A percentile compares a stretch with the other conserved stretches of the same genome.
Evolutionary conservation across 2,329 filamentous ascomycete genomes (phyloP).

Genomic region (Fusarium buxicola): DNA sequence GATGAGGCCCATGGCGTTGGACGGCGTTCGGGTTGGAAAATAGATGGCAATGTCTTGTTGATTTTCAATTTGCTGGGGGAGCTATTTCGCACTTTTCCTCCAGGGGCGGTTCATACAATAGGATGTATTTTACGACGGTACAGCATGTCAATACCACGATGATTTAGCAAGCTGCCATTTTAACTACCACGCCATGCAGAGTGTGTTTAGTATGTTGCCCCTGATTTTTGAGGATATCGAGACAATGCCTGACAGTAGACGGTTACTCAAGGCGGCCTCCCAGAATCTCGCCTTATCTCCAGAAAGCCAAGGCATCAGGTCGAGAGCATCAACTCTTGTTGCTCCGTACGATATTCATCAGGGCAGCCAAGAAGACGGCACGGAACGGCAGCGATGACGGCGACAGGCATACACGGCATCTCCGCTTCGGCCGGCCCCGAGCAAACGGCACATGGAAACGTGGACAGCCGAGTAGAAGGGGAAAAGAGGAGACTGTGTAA

Average conservation of each 20-base stretch:
- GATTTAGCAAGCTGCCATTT: slow-evolving; percentile 17
- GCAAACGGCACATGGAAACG: slow-evolving; percentile 24
- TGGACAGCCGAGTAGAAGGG: slow-evolving; percentile 22
- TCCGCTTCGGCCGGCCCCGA: slow-evolving; percentile 28
- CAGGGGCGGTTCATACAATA: slow-evolving; percentile 3
- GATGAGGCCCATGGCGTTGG: slow-evolving; percentile 55
- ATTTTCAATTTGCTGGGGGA: slow-evolving; percentile 33
- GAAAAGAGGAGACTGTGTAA: slow-evolving; percentile 3
- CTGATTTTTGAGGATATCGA: neutral
- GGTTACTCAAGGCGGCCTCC: neutral
- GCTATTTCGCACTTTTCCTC: slow-evolving; percentile 23
- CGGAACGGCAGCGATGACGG: slow-evolving; percentile 2
- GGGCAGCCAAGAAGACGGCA: slow-evolving; percentile 19
- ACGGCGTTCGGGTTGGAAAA: slow-evolving; percentile 47
- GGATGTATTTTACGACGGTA: slow-evolving; percentile 29
- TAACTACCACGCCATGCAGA: too few relatives aligned
- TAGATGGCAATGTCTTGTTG: slow-evolving; percentile 32
- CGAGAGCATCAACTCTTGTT: neutral
- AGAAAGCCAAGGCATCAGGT: neutral
- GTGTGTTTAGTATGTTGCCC: neutral
- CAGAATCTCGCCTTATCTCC: neutral
- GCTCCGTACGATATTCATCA: neutral
- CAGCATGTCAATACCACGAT: slow-evolving; percentile 36
- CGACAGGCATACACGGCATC: slow-evolving; percentile 12
- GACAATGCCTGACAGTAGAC: too few relatives aligned